A percentile compares a stretch with the other conserved stretches of the same genome.
These are phyloP conservation scores for Quercus berberidifolia DNA, from an alignment of 306 rosid species.

Conservation along the genomic window DNA sequence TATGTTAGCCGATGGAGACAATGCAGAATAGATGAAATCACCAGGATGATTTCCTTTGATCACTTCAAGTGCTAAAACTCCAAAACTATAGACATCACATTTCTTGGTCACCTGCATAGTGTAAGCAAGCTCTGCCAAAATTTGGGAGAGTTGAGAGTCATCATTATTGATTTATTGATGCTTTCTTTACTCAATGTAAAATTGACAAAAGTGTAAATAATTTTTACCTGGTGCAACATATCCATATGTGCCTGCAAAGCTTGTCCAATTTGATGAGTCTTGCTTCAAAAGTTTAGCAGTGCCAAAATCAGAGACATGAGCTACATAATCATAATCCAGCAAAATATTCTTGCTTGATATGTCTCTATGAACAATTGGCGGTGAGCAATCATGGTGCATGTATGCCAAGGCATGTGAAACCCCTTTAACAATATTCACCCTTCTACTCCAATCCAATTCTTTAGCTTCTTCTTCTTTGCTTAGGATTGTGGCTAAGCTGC, in stretches of 20 bases:
- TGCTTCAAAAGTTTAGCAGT: conserved; percentile 22
- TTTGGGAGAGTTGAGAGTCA: background rate
- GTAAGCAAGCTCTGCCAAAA: conserved; percentile 26
- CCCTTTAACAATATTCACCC: conserved; percentile 23
- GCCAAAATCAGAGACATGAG: conserved; percentile 27
- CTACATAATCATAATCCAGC: conserved; percentile 9
- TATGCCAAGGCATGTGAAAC: conserved; percentile 24
- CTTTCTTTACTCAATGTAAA: no score
- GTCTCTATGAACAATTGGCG: conserved; percentile 23
- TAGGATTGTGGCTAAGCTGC: background rate
- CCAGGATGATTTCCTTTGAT: conserved; percentile 7
- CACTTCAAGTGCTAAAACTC: conserved; percentile 15
- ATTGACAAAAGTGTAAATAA: background rate
- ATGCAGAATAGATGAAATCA: conserved; percentile 2
- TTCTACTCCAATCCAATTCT: conserved; percentile 4
- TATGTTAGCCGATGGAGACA: background rate
- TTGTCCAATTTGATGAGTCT: conserved; percentile 25
- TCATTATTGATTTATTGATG: no score
- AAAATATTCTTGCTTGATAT: conserved; percentile 25
- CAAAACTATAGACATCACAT: conserved; percentile 12
- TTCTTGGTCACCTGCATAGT: conserved; percentile 15
- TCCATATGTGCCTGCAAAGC: conserved; percentile 25
- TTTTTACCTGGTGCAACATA: conserved; percentile 28
- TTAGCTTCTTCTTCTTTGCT: conserved; percentile 5
- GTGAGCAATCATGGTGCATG: conserved; percentile 24